Base-by-base conservation (phyloP, 225 moss, liverwort and hornwort species). In the Polytrichum formosum region DNA sequence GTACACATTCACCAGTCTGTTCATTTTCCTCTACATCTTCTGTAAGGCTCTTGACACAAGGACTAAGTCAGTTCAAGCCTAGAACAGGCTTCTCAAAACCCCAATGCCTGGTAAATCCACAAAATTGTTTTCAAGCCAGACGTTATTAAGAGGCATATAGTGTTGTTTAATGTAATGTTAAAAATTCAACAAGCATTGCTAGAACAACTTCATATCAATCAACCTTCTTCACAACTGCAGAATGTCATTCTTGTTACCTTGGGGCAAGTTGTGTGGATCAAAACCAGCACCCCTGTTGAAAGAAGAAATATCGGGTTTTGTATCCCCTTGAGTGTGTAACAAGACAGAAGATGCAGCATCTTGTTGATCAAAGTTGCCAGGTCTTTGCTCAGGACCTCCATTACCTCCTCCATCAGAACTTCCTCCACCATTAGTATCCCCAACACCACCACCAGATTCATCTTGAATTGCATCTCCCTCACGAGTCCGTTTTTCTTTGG, bases 381-480 rank as follows among this genome's bases (percentile, higher is more conserved):
- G 23, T 72, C 81, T 81, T 54, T 78, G 81, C 72, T 84, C 81
- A 19, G 60, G 74, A 20, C 76, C 71, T 53, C 88, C 84, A 63
- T 77, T 82, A 5, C 76, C 81, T 74, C 78, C 79, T 66, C 84
- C 87, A 55, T 87, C 87, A 33, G 84, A 87, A 59, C 82, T 82
- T 71, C 70, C 77, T 56, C 77, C 88, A 71, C 86, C 86, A 76
- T 82, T 79, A 1, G 75, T 65, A 64, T 84, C 88, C 53, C 84
- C 81, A 65, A 81, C 77, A 70, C 79, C 84, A 53, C 77, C 84
- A 31, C 77, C 84, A 59, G 91, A 86, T 74, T 93, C 90, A 74
- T 96, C 93, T 73, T 84, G 89, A 58, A 80, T 85, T 56, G 84
- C 87, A 72, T 96, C 96, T 61, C 90, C 91, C 29, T 96, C 93